Evolutionary conservation across 2,329 filamentous ascomycete species (phyloP).

Genomic region (Sporothrix pallida): DNA sequence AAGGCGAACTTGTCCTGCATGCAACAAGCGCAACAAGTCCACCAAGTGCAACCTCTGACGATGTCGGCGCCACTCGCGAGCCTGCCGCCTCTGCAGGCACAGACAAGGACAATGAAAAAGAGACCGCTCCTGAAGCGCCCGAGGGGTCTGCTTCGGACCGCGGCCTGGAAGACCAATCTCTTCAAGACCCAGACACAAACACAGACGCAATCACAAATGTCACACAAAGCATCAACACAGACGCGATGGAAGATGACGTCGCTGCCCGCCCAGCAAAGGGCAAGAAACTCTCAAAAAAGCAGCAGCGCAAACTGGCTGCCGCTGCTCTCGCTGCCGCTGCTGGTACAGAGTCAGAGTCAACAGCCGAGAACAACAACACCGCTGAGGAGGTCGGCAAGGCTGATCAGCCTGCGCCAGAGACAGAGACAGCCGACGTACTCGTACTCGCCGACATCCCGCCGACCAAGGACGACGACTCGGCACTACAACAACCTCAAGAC

Average conservation of each 20-base stretch:
- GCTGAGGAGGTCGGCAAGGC: conserved; percentile 20
- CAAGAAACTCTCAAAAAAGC: conserved; percentile 35
- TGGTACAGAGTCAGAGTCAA: conserved; percentile 3
- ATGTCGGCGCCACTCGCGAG: conserved; percentile 24
- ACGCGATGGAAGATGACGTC: conserved; percentile 20
- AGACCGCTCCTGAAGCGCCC: conserved; percentile 28
- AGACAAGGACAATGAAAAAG: neutral
- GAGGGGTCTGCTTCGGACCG: conserved; percentile 31
- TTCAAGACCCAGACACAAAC: neutral
- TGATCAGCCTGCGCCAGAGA: conserved; percentile 27
- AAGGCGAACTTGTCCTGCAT: conserved; percentile 16
- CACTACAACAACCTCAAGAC: conserved; percentile 1
- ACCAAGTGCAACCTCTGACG: neutral
- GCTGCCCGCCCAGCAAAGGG: neutral
- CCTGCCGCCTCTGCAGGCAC: neutral
- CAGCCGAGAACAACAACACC: neutral
- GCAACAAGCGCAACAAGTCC: neutral
- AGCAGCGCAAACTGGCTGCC: conserved; percentile 34
- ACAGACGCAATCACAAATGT: neutral
- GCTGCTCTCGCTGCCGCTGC: conserved; percentile 32
- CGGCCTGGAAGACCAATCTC: conserved; percentile 32
- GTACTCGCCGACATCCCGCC: neutral
- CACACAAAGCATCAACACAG: neutral
- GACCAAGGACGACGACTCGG: neutral
- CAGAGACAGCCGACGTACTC: neutral